A percentile compares a stretch with the other conserved stretches of the same genome.
phyloP scores from a whole-genome alignment of 371 early-diverging fungal species.

The Mortierella sp. region DNA sequence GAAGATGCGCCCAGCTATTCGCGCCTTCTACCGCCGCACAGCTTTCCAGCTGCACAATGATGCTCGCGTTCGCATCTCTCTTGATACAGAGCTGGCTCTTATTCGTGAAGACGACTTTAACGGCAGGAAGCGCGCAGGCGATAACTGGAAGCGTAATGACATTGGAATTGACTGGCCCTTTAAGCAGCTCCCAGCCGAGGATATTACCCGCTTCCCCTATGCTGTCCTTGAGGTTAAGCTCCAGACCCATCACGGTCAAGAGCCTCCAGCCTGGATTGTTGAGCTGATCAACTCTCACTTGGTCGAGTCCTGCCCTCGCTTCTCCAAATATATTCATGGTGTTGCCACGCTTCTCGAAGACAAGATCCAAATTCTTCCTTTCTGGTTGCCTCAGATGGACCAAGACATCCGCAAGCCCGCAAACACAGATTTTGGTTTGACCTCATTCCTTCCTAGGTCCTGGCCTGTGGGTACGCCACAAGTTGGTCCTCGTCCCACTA shows the following conservation, averaged over 20 bases:
- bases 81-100: constrained; percentile 98
- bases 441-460: constrained; percentile 61
- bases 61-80: constrained; percentile 92
- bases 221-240: constrained; percentile 98
- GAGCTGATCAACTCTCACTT: constrained; percentile 90
- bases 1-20: constrained; percentile 82
- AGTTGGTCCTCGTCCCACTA: constrained; percentile 24
- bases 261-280: constrained; percentile 93
- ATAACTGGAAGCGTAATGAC: constrained; percentile 94
- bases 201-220: constrained; percentile 95
- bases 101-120: constrained; percentile 94
- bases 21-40: constrained; percentile 97
- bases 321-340: constrained; percentile 99
- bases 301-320: constrained; percentile 97
- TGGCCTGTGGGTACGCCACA: constrained; percentile 56
- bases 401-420: constrained; percentile 87
- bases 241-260: constrained; percentile 85
- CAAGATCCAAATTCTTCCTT: constrained; percentile 93
- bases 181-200: constrained; percentile 79
- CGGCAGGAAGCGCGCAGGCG: constrained; percentile 72
- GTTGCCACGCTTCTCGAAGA: constrained; percentile 89
- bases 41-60: constrained; percentile 98
- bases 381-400: constrained; percentile 97
- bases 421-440: constrained; percentile 65
- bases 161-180: constrained; percentile 93